These are phyloP conservation scores for Cercospora nicotianae DNA, from an alignment of 2,329 filamentous ascomycete species.

Conservation along the genomic window DNA sequence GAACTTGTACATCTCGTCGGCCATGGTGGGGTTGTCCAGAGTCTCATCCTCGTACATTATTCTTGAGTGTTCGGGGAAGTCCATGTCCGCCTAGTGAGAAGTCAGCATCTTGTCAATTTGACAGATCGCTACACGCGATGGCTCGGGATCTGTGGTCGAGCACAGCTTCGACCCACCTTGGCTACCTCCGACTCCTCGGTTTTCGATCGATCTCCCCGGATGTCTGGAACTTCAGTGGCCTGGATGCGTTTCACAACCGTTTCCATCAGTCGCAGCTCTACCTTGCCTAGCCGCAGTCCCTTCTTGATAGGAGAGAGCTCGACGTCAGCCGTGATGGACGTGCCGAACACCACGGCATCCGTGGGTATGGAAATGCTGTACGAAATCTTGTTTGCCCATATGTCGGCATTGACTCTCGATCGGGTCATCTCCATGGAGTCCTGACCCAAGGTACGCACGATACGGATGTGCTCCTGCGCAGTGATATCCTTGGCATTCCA, in stretches of 20 bases:
- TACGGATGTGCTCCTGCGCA: constrained; percentile 64
- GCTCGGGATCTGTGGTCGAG: neutral
- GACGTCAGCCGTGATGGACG: constrained; percentile 79
- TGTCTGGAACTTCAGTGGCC: constrained; percentile 36
- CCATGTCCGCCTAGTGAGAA: constrained; percentile 33
- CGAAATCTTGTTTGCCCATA: constrained; percentile 96
- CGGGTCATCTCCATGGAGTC: constrained; percentile 69
- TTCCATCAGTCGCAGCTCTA: constrained; percentile 79
- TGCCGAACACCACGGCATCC: constrained; percentile 92
- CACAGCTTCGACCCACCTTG: constrained; percentile 24
- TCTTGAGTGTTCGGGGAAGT: constrained; percentile 40
- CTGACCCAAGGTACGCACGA: constrained; percentile 51
- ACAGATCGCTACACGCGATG: neutral
- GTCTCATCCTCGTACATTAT: constrained; percentile 42
- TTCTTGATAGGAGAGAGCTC: constrained; percentile 86
- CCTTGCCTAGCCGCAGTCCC: constrained; percentile 79
- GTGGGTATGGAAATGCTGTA: constrained; percentile 92
- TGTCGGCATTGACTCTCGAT: constrained; percentile 71
- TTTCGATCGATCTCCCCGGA: constrained; percentile 37
- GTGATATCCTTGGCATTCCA: constrained; percentile 87
- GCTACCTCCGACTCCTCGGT: constrained; percentile 42
- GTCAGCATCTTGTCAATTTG: neutral
- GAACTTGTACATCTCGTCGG: constrained; percentile 61
- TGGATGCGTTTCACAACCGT: constrained; percentile 56
- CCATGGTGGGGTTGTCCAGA: constrained; percentile 41